A percentile compares a stretch with the other conserved stretches of the same genome.
Conservation (phyloP, 2,329 filamentous ascomycete species). For the Ustilaginoidea virens region DNA sequence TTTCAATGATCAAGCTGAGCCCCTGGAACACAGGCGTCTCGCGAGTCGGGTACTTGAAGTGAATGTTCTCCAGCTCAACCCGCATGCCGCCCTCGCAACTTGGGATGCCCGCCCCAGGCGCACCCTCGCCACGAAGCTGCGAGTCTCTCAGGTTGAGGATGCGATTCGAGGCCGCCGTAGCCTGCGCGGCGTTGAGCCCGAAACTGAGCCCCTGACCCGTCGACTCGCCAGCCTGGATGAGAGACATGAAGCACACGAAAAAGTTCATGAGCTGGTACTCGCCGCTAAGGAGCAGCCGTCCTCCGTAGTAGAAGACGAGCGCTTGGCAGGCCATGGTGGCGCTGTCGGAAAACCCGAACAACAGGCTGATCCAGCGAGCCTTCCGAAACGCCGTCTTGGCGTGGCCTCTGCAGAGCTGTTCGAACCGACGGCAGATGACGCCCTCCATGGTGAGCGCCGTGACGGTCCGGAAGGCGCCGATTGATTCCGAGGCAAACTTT, state of each 20-base stretch:
- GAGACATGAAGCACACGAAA: slow-evolving; percentile 46
- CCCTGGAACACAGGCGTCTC: slow-evolving; percentile 41
- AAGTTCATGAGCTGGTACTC: slow-evolving; percentile 33
- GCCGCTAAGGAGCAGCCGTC: slow-evolving; percentile 34
- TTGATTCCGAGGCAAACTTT: slow-evolving; percentile 59
- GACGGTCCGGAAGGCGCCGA: slow-evolving; percentile 60
- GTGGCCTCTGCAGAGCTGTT: slow-evolving; percentile 40
- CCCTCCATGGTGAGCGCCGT: slow-evolving; percentile 54
- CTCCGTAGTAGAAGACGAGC: slow-evolving; percentile 52
- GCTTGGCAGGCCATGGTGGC: slow-evolving; percentile 47
- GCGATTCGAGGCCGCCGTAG: slow-evolving; percentile 41
- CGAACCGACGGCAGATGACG: slow-evolving; percentile 46
- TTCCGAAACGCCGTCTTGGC: slow-evolving; percentile 43
- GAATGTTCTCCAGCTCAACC: slow-evolving; percentile 39
- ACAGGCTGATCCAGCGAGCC: slow-evolving; percentile 43
- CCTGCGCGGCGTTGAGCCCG: slow-evolving; percentile 47
- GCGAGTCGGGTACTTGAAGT: slow-evolving; percentile 46
- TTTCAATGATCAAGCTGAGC: slow-evolving; percentile 47
- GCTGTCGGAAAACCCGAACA: slow-evolving; percentile 58
- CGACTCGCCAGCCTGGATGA: slow-evolving; percentile 51
- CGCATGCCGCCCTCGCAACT: slow-evolving; percentile 33
- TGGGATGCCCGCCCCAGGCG: slow-evolving; percentile 21
- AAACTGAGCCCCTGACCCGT: slow-evolving; percentile 55
- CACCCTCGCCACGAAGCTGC: slow-evolving; percentile 18
- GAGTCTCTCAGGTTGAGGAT: slow-evolving; percentile 37